Evolutionary conservation across 2,329 filamentous ascomycete species (phyloP), one percentile per base, ranked within the genome.

Genomic region (Dothidotthia symphoricarpi): DNA sequence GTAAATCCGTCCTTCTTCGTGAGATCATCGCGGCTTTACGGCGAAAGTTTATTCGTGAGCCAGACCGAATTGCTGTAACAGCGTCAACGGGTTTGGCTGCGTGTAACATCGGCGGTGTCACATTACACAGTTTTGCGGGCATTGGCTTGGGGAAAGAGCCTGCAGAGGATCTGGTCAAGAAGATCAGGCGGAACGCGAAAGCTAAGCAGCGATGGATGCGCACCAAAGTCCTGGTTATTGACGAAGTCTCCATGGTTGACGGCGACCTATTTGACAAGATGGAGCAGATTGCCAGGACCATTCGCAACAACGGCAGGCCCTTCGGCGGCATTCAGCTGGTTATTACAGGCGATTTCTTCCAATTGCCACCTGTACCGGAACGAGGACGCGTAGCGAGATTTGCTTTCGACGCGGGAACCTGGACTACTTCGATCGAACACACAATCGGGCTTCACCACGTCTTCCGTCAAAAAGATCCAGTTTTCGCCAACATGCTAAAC

Each of bases 231-330:
- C 77, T 98, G 16, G 77, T 98, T 51, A 80, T 98, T 55, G 93
- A 98, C 67, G 93, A 98, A 64, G 83, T 98, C 3, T 97, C 93
- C 10, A 98, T 98, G 94, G 90, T 98, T 4, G 93, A 98, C 56
- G 93, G 88, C 1, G 90, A 96, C 24, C 75, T 98, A 0, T 98
- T 97, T 52, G 93, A 98, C 71, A 98, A 98, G 66, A 77, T 98
- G 13, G 89, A 94, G 45, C 80, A 86, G 44, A 86, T 98, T 51
- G 91, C 90, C 11, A 80, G 91, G 39, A 81, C 76, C 3, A 82
- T 98, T 45, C 82, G 90, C 36, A 95, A 94, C 61, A 96, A 95
- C 54, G 90, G 88, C 8, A 80, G 88, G 8, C 86, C 93, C 0
- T 98, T 95, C 74, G 94, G 93, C 37, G 93, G 93, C 4, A 97